Percentiles rank a stretch among this genome's conserved stretches.
These are phyloP conservation scores for Lipomyces starkeyi DNA, from an alignment of 805 yeast genomes.

Conservation along the genomic window DNA sequence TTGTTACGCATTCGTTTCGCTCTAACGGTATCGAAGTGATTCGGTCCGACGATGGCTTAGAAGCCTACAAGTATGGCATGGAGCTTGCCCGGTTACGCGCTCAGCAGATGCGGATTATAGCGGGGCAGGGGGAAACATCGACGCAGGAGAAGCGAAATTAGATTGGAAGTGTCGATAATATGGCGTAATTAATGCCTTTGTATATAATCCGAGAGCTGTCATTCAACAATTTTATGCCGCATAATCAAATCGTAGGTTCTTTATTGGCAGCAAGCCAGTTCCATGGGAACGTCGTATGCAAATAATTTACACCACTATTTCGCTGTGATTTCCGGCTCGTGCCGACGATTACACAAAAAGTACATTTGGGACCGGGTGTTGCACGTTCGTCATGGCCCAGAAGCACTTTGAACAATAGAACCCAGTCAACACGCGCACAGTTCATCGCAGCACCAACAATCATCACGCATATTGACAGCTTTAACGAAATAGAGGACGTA, in stretches of 20 bases:
- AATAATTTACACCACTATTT: not conserved
- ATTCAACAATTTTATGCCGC: not conserved
- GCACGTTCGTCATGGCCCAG: not conserved
- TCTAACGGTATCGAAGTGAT: slow-evolving; percentile 54
- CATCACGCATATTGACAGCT: not conserved
- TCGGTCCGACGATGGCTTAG: slow-evolving; percentile 62
- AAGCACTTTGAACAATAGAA: not conserved
- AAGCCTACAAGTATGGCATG: not conserved
- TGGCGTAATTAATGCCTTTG: not conserved
- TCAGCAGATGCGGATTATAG: not conserved
- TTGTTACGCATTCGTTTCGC: not conserved
- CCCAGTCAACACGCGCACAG: not conserved
- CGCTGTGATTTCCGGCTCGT: not conserved
- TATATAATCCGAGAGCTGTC: not conserved
- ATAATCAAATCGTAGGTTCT: not conserved
- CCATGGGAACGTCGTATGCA: too few species aligned
- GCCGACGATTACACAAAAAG: not conserved
- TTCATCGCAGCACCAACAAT: not conserved
- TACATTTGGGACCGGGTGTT: not conserved
- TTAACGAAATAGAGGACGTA: not conserved
- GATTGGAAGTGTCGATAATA: not conserved
- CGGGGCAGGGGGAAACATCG: not conserved
- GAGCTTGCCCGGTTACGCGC: slow-evolving; percentile 1
- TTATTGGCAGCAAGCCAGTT: too few species aligned
- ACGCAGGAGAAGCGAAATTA: not conserved